phyloP scores from a whole-genome alignment of 345 rosid genomes.

The Carallia pectinifolia region DNA sequence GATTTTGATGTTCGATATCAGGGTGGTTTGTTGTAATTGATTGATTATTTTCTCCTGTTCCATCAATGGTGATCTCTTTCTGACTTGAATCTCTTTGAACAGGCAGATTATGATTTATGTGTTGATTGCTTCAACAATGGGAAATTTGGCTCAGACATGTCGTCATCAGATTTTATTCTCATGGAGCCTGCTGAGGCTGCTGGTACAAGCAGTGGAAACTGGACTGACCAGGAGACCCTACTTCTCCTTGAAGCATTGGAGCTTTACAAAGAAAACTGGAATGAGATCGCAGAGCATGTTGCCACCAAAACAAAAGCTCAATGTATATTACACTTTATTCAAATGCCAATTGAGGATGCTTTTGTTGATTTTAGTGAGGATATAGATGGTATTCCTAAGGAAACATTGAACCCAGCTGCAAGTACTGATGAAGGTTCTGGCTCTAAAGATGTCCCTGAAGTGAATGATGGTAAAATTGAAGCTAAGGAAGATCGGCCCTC shows the following conservation, averaged over 20 bases:
- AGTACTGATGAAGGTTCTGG: constrained; percentile 36
- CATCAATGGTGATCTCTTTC: constrained; percentile 12
- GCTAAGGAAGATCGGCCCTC: constrained; percentile 43
- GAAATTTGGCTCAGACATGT: constrained; percentile 88
- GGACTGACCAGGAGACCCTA: constrained; percentile 99
- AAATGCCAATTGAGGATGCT: constrained; percentile 94
- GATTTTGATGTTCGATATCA: not conserved
- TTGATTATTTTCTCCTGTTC: not conserved
- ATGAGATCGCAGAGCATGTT: constrained; percentile 98
- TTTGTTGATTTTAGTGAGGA: constrained; percentile 56
- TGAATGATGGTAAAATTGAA: constrained; percentile 44
- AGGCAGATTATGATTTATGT: constrained; percentile 99
- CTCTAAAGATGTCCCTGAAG: constrained; percentile 53
- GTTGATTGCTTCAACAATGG: constrained; percentile 85
- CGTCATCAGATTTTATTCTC: constrained; percentile 88
- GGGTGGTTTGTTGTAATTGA: not conserved
- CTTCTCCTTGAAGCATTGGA: constrained; percentile 98
- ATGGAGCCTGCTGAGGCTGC: constrained; percentile 91
- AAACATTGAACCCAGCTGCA: constrained; percentile 38
- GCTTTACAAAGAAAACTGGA: constrained; percentile 94
- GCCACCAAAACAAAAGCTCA: constrained; percentile 96
- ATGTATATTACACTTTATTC: constrained; percentile 95
- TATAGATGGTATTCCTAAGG: constrained; percentile 44
- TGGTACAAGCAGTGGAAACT: constrained; percentile 81
- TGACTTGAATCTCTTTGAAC: constrained; percentile 40